A percentile compares a stretch with the other conserved stretches of the same genome.
Conservation (phyloP, 163 green algal genomes). For the Dunaliella salina region DNA sequence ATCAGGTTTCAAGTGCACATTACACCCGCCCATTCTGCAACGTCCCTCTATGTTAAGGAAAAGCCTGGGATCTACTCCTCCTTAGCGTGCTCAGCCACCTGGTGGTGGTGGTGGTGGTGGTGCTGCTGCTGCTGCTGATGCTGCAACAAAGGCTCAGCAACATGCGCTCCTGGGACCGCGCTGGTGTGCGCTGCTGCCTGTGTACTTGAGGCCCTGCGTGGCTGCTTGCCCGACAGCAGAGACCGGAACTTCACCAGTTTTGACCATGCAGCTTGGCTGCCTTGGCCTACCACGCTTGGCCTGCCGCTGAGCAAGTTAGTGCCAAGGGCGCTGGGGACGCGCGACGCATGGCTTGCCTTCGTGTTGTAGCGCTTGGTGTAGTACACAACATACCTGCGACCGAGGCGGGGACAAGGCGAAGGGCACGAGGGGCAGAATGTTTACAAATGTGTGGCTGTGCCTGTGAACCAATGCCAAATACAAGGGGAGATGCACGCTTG, state of each 20-base stretch:
- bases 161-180: no score
- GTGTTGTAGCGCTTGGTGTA: conserved; percentile 1
- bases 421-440: no score
- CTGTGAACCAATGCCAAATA: no score
- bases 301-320: not conserved
- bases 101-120: not conserved
- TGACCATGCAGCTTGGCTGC: not conserved
- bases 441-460: no score
- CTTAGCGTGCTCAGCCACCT: not conserved
- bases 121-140: not conserved
- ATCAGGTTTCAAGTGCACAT: no score
- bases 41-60: no score
- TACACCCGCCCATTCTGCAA: no score
- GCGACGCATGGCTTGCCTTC: not conserved
- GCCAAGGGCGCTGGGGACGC: not conserved
- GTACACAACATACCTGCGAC: not conserved
- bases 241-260: not conserved
- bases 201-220: not conserved
- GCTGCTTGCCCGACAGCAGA: not conserved
- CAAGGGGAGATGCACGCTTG: no score
- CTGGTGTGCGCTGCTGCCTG: not conserved
- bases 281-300: not conserved
- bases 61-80: no score
- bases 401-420: no score
- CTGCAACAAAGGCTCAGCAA: not conserved